Evolutionary conservation across 805 yeast species (phyloP), one percentile per base, ranked within the genome.

Genomic region (Kuraishia piskuri): DNA sequence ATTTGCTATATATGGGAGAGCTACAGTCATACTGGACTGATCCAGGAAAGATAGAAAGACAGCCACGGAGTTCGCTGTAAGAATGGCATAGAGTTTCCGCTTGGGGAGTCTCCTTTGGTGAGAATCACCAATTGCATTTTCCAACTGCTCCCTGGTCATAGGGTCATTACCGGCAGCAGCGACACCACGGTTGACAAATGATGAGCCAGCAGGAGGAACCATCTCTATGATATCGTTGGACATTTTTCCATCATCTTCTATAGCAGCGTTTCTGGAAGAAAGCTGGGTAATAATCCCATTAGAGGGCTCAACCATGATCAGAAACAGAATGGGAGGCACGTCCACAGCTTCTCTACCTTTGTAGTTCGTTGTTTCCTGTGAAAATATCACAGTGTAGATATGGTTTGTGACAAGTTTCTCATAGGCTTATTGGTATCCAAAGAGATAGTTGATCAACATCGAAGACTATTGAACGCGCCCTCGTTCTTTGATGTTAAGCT

Each of bases 21-120:
- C 78, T 14, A 78, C 75, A 1, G 78, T 70, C 36, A 76, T 70
- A 26, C 79, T 71, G 2, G 78, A 73, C 56, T 76, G 81, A 63
- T 79, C 84, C 17, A 77, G 67, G 63, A 77, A 77, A 2, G 77
- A 66, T 1, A 71, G 66, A 49, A 75, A 61, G 25, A 67, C 59
- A 5, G 77, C 78, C 44, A 72, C 46, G 1, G 77, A 66, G 52
- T 75, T 59, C 1, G 74, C 67, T 12, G 60, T 53, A 36, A 76
- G 63, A 48, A 76, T 71, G 1, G 71, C 56, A 1, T 76, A 51
- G 45, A 77, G 64, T 52, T 69, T 66, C 51, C 61, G 69, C 2
- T 59, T 58, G 12, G 78, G 76, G 25, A 76, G 63, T 10, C 40
- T 31, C 17, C 40, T 31, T 3, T 31, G 40, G 40, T 31, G 40